Evolutionary conservation across 257 asterid genomes (phyloP).

Genomic region (Solanum stenotomum): DNA sequence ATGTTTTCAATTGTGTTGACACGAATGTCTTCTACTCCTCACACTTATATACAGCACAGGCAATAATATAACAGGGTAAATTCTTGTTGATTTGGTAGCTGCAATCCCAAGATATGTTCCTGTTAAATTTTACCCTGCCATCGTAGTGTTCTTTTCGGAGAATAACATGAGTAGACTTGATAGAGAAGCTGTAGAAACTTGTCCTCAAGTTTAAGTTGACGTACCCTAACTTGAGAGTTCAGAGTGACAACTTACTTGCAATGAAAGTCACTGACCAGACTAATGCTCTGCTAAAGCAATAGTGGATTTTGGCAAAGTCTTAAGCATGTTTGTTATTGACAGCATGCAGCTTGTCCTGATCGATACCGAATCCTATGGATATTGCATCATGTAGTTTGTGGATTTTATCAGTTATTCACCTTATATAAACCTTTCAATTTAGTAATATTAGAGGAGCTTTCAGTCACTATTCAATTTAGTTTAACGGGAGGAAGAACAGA

Average conservation of each 20-base stretch:
- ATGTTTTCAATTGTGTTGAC: not conserved
- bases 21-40: not conserved
- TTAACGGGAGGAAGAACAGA: conserved; percentile 56
- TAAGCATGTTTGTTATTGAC: not conserved
- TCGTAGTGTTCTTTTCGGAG: not conserved
- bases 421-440: not conserved
- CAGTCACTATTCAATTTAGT: conserved; percentile 3
- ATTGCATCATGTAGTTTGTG: not conserved
- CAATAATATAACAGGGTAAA: not conserved
- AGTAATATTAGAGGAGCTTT: not conserved
- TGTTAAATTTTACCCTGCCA: not conserved
- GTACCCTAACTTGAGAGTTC: not conserved
- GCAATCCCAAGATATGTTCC: not conserved
- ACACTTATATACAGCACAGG: not conserved
- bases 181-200: not conserved
- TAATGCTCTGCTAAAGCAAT: not conserved
- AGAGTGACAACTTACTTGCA: not conserved
- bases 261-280: not conserved
- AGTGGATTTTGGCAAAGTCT: no score
- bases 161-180: not conserved
- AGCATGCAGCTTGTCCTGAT: not conserved
- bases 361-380: not conserved
- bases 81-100: not conserved
- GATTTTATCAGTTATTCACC: not conserved
- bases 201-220: not conserved